phyloP scores from a whole-genome alignment of 225 moss, liverwort and hornwort species.

The Climacium dendroides region DNA sequence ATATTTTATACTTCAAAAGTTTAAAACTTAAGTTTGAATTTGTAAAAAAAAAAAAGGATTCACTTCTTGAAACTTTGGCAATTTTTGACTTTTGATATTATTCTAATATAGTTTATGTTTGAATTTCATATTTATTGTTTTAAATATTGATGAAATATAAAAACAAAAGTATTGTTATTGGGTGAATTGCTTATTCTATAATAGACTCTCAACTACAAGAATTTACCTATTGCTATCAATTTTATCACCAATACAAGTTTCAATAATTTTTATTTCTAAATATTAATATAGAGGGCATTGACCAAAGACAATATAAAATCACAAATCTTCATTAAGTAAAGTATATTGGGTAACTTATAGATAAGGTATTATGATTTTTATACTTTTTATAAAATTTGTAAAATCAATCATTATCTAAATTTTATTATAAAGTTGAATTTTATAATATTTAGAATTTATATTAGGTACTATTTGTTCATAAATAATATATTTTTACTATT shows the following conservation, averaged over 20 bases:
- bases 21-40: neutral
- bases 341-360: neutral
- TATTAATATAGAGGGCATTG: neutral
- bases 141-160: too few relatives aligned
- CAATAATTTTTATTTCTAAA: too few relatives aligned
- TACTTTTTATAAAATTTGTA: neutral
- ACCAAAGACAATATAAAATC: neutral
- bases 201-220: too few relatives aligned
- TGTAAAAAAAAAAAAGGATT: too few relatives aligned
- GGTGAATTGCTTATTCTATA: too few relatives aligned
- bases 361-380: neutral
- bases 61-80: too few relatives aligned
- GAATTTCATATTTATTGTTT: too few relatives aligned
- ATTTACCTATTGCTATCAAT: too few relatives aligned
- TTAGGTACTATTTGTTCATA: fast-evolving
- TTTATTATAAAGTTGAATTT: neutral
- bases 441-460: neutral
- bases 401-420: neutral
- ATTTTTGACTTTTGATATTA: too few relatives aligned
- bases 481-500: neutral
- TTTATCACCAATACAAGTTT: neutral
- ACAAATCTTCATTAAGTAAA: neutral
- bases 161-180: too few relatives aligned
- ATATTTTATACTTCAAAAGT: neutral
- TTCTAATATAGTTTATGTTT: too few relatives aligned